These are phyloP conservation scores for Venturia aucupariae DNA, from an alignment of 2,329 filamentous ascomycete genomes.

Conservation along the genomic window DNA sequence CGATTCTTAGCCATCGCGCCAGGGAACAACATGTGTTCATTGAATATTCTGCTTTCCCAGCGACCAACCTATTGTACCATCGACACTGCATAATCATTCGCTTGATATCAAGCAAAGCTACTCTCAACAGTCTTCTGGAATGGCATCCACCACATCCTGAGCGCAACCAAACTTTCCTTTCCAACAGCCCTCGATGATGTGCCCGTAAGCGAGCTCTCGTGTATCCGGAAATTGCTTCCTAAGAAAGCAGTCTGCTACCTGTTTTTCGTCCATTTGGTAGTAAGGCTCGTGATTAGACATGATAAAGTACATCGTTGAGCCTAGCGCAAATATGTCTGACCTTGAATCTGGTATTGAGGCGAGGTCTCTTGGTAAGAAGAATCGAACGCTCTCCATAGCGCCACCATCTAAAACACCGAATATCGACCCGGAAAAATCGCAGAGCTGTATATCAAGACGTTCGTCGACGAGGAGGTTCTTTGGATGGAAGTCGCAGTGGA, in stretches of 20 bases:
- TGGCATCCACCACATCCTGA: no score
- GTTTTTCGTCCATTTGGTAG: conserved; percentile 22
- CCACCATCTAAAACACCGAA: conserved; percentile 22
- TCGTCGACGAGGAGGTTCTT: conserved; percentile 32
- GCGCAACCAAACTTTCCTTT: conserved; percentile 10
- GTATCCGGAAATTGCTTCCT: conserved; percentile 23
- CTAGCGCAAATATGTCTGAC: conserved; percentile 30
- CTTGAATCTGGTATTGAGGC: conserved; percentile 18
- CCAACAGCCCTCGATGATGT: conserved; percentile 26
- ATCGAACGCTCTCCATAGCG: conserved; percentile 20
- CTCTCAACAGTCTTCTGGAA: no score
- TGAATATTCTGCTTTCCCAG: no score
- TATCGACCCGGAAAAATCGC: conserved; percentile 30
- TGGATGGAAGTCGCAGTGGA: conserved; percentile 34
- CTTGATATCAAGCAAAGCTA: no score
- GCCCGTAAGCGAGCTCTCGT: conserved; percentile 22
- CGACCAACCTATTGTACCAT: no score
- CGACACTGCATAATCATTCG: no score
- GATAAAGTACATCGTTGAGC: conserved; percentile 29
- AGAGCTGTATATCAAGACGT: conserved; percentile 29
- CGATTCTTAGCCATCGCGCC: no score
- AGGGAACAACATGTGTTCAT: no score
- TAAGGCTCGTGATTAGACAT: conserved; percentile 27
- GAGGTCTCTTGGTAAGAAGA: conserved; percentile 18
- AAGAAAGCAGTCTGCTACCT: conserved; percentile 23